Conservation (phyloP, 1,284 basidiomycete genomes). For the Rhodotorula glutinis region DNA sequence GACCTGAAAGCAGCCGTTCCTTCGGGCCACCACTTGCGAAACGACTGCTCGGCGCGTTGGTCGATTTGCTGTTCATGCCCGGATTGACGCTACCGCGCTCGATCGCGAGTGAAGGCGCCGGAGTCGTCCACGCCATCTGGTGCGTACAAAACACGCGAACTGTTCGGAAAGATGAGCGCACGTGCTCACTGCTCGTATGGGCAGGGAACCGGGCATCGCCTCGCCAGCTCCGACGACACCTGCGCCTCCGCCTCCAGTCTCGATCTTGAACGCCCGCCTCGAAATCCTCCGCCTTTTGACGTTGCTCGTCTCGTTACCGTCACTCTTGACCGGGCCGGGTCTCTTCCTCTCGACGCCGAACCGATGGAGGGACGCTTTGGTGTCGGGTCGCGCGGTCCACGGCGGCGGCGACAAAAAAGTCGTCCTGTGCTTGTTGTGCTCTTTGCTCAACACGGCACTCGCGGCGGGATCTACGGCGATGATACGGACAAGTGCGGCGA, state of each 20-base stretch:
- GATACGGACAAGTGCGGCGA: background rate
- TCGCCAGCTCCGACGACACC: constrained; percentile 9
- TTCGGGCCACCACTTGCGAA: constrained; percentile 67
- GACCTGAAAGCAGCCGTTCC: background rate
- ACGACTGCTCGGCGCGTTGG: constrained; percentile 67
- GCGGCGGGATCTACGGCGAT: constrained; percentile 48
- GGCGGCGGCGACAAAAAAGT: constrained; percentile 32
- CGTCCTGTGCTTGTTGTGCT: constrained; percentile 76
- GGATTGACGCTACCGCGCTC: constrained; percentile 70
- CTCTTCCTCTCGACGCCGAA: constrained; percentile 72
- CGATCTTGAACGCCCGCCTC: constrained; percentile 18
- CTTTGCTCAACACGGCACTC: constrained; percentile 82
- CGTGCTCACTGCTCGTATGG: background rate
- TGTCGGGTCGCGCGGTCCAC: constrained; percentile 5
- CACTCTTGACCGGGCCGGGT: constrained; percentile 66
- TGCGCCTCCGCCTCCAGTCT: background rate
- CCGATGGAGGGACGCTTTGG: constrained; percentile 64
- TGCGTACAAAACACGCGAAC: constrained; percentile 49
- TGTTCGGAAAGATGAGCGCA: background rate
- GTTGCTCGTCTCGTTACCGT: constrained; percentile 71
- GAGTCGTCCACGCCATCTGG: constrained; percentile 83
- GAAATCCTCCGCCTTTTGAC: constrained; percentile 59
- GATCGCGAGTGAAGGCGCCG: constrained; percentile 54
- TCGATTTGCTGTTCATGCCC: constrained; percentile 84
- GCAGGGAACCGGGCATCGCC: constrained; percentile 33